Base-by-base conservation (phyloP, 768 basidiomycete genomes). In the Cyclocybe cylindracea region DNA sequence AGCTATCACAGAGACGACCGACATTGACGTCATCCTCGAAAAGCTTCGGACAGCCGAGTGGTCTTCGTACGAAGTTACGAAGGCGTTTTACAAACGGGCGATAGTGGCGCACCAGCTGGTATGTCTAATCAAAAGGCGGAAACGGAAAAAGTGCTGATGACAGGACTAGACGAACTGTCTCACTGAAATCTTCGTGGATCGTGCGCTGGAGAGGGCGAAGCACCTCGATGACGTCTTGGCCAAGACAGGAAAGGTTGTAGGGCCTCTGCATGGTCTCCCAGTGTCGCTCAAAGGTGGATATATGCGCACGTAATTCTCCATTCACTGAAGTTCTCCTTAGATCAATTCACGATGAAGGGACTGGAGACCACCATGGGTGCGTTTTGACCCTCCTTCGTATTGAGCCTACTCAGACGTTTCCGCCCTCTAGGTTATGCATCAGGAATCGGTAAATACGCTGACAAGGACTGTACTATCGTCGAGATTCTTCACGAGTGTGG, bases 151-250 rank as follows among this genome's bases (percentile, higher is more conserved):
- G 40, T 10, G n/a, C 54, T 35, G 33, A 40, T 11, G 33, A 44
- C 19, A 35, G 24, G n/a, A 10, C 14, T 58, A 89, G 88, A 84
- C 83, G 2, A 91, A 92, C 57, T 92, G 91, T 64, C 63, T 93
- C 31, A 92, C 91, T 0, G 90, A 92, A 64, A 84, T 91, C n/a
- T 90, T 89, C 60, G 78, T 90, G 45, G 85, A 91, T n/a, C 76
- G 78, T 10, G 91, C 87, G 1, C 70, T 90, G 2, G 71, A 69
- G 16, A 75, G 84, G 11, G 91, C 92, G 1, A 64, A 73, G 8
- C 75, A 83, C 59, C 75, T 93, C 2, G 92, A 94, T 59, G 79
- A 78, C 2, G 66, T 81, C 52, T 66, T 89, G 44, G 71, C 71
- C 58, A 69, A 62, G 54, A 91, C 83, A 0, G 91, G 91, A 10